Evolutionary conservation across 768 basidiomycete species (phyloP).

Genomic region (Tylopilus subfusipes): DNA sequence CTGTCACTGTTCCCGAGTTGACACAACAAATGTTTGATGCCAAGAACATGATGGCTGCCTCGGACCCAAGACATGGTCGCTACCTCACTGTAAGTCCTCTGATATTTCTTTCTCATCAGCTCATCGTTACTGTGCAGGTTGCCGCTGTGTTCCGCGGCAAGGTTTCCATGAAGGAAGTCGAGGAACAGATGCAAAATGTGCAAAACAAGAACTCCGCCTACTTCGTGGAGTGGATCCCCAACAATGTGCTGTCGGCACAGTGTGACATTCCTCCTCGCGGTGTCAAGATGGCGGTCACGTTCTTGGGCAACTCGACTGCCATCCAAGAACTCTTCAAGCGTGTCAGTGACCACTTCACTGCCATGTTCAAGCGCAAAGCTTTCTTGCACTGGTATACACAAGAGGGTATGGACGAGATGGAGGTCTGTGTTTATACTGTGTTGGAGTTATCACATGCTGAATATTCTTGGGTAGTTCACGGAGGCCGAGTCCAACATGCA

Average conservation of each 20-base stretch:
- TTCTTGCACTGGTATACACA: conserved; percentile 99
- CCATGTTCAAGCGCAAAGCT: conserved; percentile 99
- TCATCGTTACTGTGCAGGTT: conserved; percentile 43
- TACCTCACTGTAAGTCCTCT: conserved; percentile 78
- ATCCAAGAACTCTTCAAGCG: conserved; percentile 99
- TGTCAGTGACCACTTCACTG: conserved; percentile 96
- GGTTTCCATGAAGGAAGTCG: conserved; percentile 99
- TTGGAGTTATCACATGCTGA: neutral
- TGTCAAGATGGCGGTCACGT: conserved; percentile 95
- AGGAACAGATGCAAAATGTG: conserved; percentile 98
- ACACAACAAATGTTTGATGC: conserved; percentile 99
- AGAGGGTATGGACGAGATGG: conserved; percentile 99
- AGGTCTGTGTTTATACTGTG: conserved; percentile 41
- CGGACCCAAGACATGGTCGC: conserved; percentile 93
- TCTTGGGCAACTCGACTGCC: conserved; percentile 95
- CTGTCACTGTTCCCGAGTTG: conserved; percentile 94
- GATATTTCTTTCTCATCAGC: neutral
- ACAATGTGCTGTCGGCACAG: conserved; percentile 97
- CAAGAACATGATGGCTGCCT: conserved; percentile 99
- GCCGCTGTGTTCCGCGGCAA: conserved; percentile 98
- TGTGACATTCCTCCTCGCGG: conserved; percentile 97
- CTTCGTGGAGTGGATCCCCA: conserved; percentile 99
- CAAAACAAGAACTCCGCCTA: conserved; percentile 97
- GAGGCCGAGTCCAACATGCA: conserved; percentile 99
- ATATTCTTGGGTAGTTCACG: conserved; percentile 58